Conservation (phyloP, 768 basidiomycete genomes). For the Phlebiopsis gigantea region DNA sequence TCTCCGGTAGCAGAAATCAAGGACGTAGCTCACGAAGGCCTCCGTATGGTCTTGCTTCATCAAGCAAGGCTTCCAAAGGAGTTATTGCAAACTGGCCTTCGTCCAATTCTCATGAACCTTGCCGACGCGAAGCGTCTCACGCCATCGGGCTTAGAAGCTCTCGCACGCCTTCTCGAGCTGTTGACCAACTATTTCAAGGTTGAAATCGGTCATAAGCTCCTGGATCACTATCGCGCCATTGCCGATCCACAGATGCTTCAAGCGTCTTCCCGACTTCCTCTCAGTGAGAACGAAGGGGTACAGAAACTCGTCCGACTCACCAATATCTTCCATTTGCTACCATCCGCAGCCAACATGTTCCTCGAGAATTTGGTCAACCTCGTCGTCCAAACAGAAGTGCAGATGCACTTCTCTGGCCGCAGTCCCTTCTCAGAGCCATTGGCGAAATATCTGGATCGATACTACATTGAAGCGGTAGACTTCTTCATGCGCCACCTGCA, state of each 20-base stretch:
- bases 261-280: conserved; percentile 71
- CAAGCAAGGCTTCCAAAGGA: conserved; percentile 90
- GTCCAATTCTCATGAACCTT: conserved; percentile 96
- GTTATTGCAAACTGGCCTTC: conserved; percentile 87
- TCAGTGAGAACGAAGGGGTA: conserved; percentile 86
- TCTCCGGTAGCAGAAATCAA: conserved; percentile 88
- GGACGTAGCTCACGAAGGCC: conserved; percentile 90
- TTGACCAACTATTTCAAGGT: conserved; percentile 99
- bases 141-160: conserved; percentile 86
- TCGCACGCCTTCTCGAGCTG: conserved; percentile 89
- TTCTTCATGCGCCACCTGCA: conserved; percentile 80
- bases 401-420: conserved; percentile 82
- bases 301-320: conserved; percentile 91
- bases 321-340: conserved; percentile 95
- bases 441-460: conserved; percentile 87
- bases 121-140: conserved; percentile 94
- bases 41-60: conserved; percentile 82
- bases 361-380: conserved; percentile 81
- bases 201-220: conserved; percentile 94
- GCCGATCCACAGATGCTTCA: conserved; percentile 85
- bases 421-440: conserved; percentile 94
- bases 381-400: conserved; percentile 88
- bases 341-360: conserved; percentile 89
- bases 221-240: conserved; percentile 93
- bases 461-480: conserved; percentile 78